Evolutionary conservation across 768 basidiomycete species (phyloP), one percentile per base, ranked within the genome.

Genomic region (Strobilomyces echinocephalus): DNA sequence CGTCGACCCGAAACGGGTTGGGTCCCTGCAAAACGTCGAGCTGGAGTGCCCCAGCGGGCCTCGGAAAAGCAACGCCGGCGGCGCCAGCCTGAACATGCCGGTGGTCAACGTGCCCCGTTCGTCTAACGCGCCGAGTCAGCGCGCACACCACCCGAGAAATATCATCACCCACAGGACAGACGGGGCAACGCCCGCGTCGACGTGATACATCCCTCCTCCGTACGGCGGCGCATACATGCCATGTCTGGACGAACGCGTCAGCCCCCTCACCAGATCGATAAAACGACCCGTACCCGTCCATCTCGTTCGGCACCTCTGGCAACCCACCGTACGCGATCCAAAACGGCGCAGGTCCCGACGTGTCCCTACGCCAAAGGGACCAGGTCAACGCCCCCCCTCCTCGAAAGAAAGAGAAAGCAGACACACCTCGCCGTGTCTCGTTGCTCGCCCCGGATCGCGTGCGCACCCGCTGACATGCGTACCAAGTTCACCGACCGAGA

Each of bases 391-490:
- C 3, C 26, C 11, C 33, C 24, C 34, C 4, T 42, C 33, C 16
- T 35, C 18, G 12, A 30, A 24, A 24, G 4, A 24, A 4, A 24
- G 4, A 24, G 24, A 24, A 24, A 24, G 24, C 24, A 4, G 24
- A 57, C 53, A 3, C 6, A 63, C 61, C 62, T 57, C 36, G 26
- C 28, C 4, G 18, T 9, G 8, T 36, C 45, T 3, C 16, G 11
- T 8, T 24, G 24, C 33, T 40, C 18, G 11, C 24, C 16, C 16
- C 26, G 46, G 42, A 33, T 24, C 39, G 8, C 36, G 15, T 21
- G 21, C 33, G 21, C 24, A n/a, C 46, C 45, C 53, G 24, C 47
- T 24, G 24, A 24, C 24, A 24, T 24, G 4, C 24, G 45, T 9
- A 21, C 28, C 44, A 55, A 36, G 12, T 40, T 40, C 26, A 21